A percentile compares a stretch with the other conserved stretches of the same genome.
Conservation (phyloP, 2,329 filamentous ascomycete species). For the Talaromyces verruculosus region DNA sequence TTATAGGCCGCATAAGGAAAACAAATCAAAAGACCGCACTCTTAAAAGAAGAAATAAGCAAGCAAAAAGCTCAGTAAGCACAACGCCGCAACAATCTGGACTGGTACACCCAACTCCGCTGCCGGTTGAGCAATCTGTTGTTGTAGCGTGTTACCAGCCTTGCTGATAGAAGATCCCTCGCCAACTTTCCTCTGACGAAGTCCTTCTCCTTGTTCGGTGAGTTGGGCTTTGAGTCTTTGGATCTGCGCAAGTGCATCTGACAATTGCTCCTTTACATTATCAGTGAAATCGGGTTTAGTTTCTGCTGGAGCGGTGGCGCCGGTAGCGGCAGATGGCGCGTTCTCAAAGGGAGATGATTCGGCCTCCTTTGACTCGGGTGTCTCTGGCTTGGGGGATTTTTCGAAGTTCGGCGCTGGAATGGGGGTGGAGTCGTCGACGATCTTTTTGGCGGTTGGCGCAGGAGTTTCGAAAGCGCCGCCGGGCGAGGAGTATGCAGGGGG, state of each 20-base stretch:
- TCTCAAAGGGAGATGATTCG: constrained; percentile 49
- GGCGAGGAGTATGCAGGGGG: constrained; percentile 59
- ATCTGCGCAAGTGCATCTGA: constrained; percentile 74
- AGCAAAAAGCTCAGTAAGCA: constrained; percentile 90
- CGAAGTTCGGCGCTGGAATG: constrained; percentile 39
- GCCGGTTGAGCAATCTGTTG: constrained; percentile 56
- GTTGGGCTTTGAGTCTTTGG: constrained; percentile 62
- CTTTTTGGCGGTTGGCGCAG: constrained; percentile 46
- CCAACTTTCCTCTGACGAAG: constrained; percentile 76
- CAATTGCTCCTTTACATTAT: constrained; percentile 56
- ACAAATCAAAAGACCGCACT: neutral
- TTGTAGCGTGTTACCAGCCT: constrained; percentile 49
- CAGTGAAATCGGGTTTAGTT: constrained; percentile 49
- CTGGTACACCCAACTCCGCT: constrained; percentile 71
- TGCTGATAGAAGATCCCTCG: constrained; percentile 33
- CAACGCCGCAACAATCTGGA: constrained; percentile 78
- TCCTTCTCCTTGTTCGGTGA: constrained; percentile 59
- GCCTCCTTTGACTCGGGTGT: constrained; percentile 38
- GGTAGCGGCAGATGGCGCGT: constrained; percentile 48
- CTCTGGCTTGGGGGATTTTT: constrained; percentile 38
- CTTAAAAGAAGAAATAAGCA: constrained; percentile 93
- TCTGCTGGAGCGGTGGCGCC: constrained; percentile 57
- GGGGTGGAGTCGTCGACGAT: constrained; percentile 37
- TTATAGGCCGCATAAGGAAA: neutral
- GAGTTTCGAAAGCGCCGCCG: constrained; percentile 50